Percentiles rank a stretch among this genome's conserved stretches.
These are phyloP conservation scores for Colletotrichum chrysophilum DNA, from an alignment of 2,329 filamentous ascomycete species.

Conservation along the genomic window DNA sequence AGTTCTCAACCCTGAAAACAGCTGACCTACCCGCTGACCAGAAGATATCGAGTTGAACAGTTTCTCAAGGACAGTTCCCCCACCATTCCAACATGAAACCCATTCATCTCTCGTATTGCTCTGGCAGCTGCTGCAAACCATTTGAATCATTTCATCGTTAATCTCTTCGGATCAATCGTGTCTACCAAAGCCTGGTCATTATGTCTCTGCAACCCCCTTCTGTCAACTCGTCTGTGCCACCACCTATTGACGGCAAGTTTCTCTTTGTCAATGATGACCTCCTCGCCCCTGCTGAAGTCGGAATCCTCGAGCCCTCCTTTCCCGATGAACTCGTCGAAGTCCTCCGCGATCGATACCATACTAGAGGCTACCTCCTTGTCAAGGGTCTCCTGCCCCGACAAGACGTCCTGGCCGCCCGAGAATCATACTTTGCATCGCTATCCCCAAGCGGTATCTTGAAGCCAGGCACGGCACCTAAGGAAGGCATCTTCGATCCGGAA, in stretches of 20 bases:
- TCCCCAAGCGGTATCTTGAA: conserved; percentile 14
- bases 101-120: neutral
- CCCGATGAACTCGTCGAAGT: conserved; percentile 28
- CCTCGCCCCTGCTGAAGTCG: conserved; percentile 47
- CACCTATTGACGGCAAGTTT: conserved; percentile 14
- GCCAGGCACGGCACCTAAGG: conserved; percentile 10
- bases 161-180: neutral
- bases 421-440: conserved; percentile 20
- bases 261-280: conserved; percentile 37
- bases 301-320: conserved; percentile 45
- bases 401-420: conserved; percentile 12
- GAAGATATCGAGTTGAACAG: neutral
- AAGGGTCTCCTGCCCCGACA: conserved; percentile 15
- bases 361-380: conserved; percentile 17
- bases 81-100: neutral
- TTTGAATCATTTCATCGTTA: neutral
- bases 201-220: neutral
- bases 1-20: neutral
- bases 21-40: neutral
- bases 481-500: conserved; percentile 26
- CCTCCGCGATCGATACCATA: conserved; percentile 2
- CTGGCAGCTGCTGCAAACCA: neutral
- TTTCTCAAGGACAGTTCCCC: neutral
- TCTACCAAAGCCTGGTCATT: neutral
- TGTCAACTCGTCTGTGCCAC: neutral